These are phyloP conservation scores for Pseudogymnoascus sp. DNA, from an alignment of 2,329 filamentous ascomycete species.

Conservation along the genomic window DNA sequence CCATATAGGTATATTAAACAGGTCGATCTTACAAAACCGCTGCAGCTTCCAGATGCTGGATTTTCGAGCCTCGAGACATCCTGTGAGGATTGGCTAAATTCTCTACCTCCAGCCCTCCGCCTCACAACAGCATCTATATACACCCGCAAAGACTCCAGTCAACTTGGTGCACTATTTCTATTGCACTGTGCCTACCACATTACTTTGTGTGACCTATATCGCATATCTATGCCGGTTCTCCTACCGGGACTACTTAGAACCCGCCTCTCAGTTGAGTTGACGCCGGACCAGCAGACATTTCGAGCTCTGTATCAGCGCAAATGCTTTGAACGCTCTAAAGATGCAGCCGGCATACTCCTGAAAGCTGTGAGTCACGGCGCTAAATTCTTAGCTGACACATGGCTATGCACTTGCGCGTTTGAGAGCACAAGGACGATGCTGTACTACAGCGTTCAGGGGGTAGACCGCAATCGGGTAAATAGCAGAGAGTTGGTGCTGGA, in stretches of 20 bases:
- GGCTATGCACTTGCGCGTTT: slow-evolving; percentile 41
- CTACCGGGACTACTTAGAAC: slow-evolving; percentile 36
- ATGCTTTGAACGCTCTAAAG: slow-evolving; percentile 7
- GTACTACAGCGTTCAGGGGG: slow-evolving; percentile 39
- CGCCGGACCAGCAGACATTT: slow-evolving; percentile 33
- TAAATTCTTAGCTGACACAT: slow-evolving; percentile 36
- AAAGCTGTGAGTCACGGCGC: slow-evolving; percentile 36
- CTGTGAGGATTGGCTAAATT: slow-evolving; percentile 34
- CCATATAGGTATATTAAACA: slow-evolving; percentile 34
- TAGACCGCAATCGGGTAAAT: slow-evolving; percentile 27
- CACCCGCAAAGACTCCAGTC: slow-evolving; percentile 39
- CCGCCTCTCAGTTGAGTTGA: slow-evolving; percentile 34
- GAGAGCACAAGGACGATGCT: slow-evolving; percentile 42
- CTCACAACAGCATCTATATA: slow-evolving; percentile 40
- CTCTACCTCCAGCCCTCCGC: slow-evolving; percentile 38
- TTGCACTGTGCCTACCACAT: slow-evolving; percentile 43
- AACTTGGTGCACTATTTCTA: slow-evolving; percentile 38
- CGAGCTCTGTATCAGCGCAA: slow-evolving; percentile 16
- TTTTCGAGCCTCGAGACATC: slow-evolving; percentile 37
- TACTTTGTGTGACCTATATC: slow-evolving; percentile 39
- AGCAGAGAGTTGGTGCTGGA: not conserved
- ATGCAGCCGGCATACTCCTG: slow-evolving; percentile 32
- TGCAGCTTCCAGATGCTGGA: slow-evolving; percentile 38
- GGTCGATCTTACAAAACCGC: slow-evolving; percentile 33
- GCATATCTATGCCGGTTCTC: slow-evolving; percentile 39